Evolutionary conservation across 805 yeast species (phyloP).

Genomic region (Metschnikowia reukaufii): DNA sequence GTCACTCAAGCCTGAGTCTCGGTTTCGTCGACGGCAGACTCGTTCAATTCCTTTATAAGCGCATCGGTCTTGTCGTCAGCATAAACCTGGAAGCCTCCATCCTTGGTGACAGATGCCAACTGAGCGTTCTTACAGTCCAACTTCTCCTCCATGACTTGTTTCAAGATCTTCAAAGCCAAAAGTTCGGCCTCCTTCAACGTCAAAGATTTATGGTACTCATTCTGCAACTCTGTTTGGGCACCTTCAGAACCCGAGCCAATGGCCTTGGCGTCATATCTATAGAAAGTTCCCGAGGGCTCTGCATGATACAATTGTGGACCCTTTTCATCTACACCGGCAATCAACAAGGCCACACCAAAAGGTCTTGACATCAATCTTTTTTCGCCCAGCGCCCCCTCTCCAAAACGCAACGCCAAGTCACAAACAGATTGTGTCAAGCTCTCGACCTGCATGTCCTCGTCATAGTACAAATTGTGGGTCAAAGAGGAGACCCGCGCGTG

Average conservation of each 20-base stretch:
- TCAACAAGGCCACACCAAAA: slow-evolving; percentile 94
- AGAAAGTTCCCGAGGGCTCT: slow-evolving; percentile 98
- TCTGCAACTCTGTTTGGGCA: slow-evolving; percentile 96
- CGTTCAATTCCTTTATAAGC: slow-evolving; percentile 75
- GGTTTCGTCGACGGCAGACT: slow-evolving; percentile 33
- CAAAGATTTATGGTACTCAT: slow-evolving; percentile 90
- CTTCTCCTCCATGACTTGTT: slow-evolving; percentile 99
- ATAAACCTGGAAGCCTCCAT: slow-evolving; percentile 82
- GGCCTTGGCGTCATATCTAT: slow-evolving; percentile 97
- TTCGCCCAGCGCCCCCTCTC: slow-evolving; percentile 96
- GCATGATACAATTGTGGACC: slow-evolving; percentile 98
- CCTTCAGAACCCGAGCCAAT: slow-evolving; percentile 99
- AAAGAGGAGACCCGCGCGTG: slow-evolving; percentile 92
- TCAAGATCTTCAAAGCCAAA: slow-evolving; percentile 80
- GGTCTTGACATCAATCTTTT: slow-evolving; percentile 97
- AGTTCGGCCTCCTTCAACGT: slow-evolving; percentile 92
- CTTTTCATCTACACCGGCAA: slow-evolving; percentile 93
- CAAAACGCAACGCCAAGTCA: slow-evolving; percentile 93
- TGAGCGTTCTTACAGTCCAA: slow-evolving; percentile 94
- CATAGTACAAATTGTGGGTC: slow-evolving; percentile 85
- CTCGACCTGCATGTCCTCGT: slow-evolving; percentile 90
- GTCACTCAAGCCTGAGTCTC: slow-evolving; percentile 4
- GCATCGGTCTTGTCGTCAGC: slow-evolving; percentile 78
- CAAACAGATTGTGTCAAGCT: slow-evolving; percentile 95
- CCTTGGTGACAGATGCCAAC: slow-evolving; percentile 87